Percentiles rank a stretch among this genome's conserved stretches.
phyloP scores from a whole-genome alignment of 441 rosid species.

The Pelargonium hybrid region DNA sequence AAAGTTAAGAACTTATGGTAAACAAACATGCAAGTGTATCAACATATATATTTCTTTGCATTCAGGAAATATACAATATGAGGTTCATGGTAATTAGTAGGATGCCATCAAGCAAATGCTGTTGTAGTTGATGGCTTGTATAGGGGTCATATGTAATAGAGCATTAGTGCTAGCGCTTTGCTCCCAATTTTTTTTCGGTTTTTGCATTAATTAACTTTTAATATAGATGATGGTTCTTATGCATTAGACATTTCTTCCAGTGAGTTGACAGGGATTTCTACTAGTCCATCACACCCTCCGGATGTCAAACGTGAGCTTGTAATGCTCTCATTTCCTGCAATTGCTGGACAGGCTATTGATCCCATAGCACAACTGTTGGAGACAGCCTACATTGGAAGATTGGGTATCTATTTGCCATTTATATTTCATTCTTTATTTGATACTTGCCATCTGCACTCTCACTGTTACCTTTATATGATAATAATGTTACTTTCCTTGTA shows the following conservation, averaged over 20 bases:
- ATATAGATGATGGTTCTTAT: background rate
- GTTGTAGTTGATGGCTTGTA: background rate
- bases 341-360: constrained; percentile 89
- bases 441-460: background rate
- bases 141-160: background rate
- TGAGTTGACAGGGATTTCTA: constrained; percentile 22
- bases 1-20: too few relatives aligned
- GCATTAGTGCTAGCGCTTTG: background rate
- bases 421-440: constrained; percentile 10
- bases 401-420: constrained; percentile 35
- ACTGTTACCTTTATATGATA: background rate
- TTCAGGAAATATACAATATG: too few relatives aligned
- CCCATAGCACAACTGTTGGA: constrained; percentile 83
- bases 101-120: background rate
- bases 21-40: too few relatives aligned
- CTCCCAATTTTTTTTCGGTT: background rate
- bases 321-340: constrained; percentile 74
- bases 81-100: background rate
- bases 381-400: constrained; percentile 93
- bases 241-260: constrained; percentile 25
- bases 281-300: constrained; percentile 21
- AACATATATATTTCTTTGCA: too few relatives aligned
- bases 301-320: constrained; percentile 60
- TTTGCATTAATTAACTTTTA: background rate
- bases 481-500: background rate